phyloP scores from a whole-genome alignment of 352 stramenopile genomes.

The Pythium coloratum region DNA sequence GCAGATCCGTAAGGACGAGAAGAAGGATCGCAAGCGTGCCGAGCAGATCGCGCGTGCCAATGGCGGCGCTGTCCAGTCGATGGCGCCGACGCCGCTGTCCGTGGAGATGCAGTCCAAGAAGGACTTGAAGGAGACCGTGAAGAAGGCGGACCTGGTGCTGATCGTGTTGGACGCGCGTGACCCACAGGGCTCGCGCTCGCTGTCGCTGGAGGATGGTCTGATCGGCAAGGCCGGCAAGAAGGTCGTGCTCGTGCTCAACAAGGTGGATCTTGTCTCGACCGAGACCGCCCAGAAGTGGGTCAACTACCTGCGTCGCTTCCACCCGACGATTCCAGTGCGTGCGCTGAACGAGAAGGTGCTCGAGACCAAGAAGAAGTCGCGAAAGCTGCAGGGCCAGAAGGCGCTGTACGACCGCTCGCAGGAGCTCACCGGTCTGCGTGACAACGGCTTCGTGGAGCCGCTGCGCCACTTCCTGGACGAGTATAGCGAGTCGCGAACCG shows the following conservation, averaged over 20 bases:
- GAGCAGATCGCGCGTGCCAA: slow-evolving; percentile 34
- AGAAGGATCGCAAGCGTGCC: slow-evolving; percentile 63
- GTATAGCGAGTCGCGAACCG: slow-evolving; percentile 86
- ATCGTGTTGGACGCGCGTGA: slow-evolving; percentile 98
- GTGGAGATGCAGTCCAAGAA: slow-evolving; percentile 80
- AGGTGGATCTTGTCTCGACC: slow-evolving; percentile 95
- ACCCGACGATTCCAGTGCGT: slow-evolving; percentile 92
- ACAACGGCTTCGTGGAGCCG: slow-evolving; percentile 84
- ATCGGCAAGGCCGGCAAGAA: slow-evolving; percentile 94
- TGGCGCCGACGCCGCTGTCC: slow-evolving; percentile 52
- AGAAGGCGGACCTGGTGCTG: slow-evolving; percentile 62
- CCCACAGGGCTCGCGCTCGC: slow-evolving; percentile 93
- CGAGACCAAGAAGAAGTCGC: slow-evolving; percentile 89
- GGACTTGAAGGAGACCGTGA: slow-evolving; percentile 75
- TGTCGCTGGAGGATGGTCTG: slow-evolving; percentile 94
- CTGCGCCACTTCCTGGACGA: slow-evolving; percentile 96
- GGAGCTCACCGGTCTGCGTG: slow-evolving; percentile 60
- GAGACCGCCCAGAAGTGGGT: slow-evolving; percentile 90
- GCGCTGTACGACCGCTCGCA: slow-evolving; percentile 73
- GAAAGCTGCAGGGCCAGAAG: slow-evolving; percentile 58
- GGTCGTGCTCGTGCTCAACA: slow-evolving; percentile 98
- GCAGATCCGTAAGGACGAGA: slow-evolving; percentile 61
- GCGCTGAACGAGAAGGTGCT: slow-evolving; percentile 85
- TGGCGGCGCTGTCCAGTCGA: slow-evolving; percentile 24
- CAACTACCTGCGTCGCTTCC: slow-evolving; percentile 92